Evolutionary conservation across 2,329 filamentous ascomycete species (phyloP), one percentile per base, ranked within the genome.

Genomic region (Waltergamsia citrina): DNA sequence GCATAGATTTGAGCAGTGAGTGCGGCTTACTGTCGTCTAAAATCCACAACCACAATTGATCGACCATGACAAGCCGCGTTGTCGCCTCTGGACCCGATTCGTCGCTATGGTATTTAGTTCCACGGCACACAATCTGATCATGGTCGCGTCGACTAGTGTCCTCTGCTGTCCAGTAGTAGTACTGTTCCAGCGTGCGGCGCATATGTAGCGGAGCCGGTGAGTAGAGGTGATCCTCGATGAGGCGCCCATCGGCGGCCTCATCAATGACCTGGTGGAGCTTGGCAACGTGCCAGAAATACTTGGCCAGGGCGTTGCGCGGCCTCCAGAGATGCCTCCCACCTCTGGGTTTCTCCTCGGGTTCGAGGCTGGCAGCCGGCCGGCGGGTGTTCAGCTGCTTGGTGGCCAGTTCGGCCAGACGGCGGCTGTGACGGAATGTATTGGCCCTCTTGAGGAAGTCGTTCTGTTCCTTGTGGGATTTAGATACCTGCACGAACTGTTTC

Each of bases 131-230:
- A 4, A 52, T 46, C 36, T 52, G 49, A 11, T 50, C 43, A 10
- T 43, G 40, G 34, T 60, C 56, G 7, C 54, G 39, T 4, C 43
- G 43, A 6, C 45, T 42, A 2, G 56, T 60, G 32, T 58, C 52
- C 7, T 50, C 43, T 5, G 52, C 46, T 10, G 54, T 58, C 44
- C 53, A 54, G 36, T 53, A 57, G 41, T 54, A 57, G 20, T 48
- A 56, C 38, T 60, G 56, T 35, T 60, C 56, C 7, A 60, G 41
- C 1, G 56, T 60, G 3, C 56, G 42, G 12, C 56, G 41, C 7
- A 53, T 43, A 35, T 60, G 55, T 2, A 44, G 47, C 36, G 40
- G 52, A 1, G 48, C 43, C 7, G 42, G 31, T 2, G 38, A 38
- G 35, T 44, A 44, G 7, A 51, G 40, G 22, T 50, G 47, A 14